Conservation (phyloP, 768 basidiomycete species). For the Russula foetens region DNA sequence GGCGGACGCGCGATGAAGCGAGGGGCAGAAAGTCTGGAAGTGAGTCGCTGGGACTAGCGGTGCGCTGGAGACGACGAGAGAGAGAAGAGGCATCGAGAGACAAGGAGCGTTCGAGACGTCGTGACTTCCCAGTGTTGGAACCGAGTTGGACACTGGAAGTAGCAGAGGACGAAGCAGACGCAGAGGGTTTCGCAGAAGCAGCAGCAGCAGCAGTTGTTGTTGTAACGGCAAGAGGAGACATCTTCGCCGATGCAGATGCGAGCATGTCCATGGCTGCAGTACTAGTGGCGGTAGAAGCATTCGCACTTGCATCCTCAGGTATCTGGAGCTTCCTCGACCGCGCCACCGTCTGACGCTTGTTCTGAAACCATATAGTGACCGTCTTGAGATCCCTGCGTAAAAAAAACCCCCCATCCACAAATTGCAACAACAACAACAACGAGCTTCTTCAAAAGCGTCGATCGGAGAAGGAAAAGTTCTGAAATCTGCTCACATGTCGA, state of each 20-base stretch:
- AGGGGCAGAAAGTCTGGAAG: neutral
- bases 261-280: slow-evolving; percentile 11
- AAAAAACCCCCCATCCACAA: neutral
- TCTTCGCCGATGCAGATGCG: slow-evolving; percentile 16
- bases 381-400: slow-evolving; percentile 36
- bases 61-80: neutral
- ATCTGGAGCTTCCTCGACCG: slow-evolving; percentile 27
- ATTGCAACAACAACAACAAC: too few species aligned
- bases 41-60: neutral
- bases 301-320: slow-evolving; percentile 2
- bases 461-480: neutral
- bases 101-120: neutral
- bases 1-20: neutral
- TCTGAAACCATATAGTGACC: slow-evolving; percentile 75
- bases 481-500: slow-evolving; percentile 30
- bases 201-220: neutral
- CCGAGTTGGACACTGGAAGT: neutral
- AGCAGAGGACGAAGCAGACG: neutral
- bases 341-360: slow-evolving; percentile 52
- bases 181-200: neutral
- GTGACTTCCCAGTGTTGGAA: neutral
- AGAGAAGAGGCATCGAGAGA: neutral
- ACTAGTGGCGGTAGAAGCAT: neutral
- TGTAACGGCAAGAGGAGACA: slow-evolving; percentile 4
- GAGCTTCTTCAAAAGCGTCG: too few species aligned